These are phyloP conservation scores for Ramularia endophylla DNA, from an alignment of 2,329 filamentous ascomycete genomes.

Conservation along the genomic window DNA sequence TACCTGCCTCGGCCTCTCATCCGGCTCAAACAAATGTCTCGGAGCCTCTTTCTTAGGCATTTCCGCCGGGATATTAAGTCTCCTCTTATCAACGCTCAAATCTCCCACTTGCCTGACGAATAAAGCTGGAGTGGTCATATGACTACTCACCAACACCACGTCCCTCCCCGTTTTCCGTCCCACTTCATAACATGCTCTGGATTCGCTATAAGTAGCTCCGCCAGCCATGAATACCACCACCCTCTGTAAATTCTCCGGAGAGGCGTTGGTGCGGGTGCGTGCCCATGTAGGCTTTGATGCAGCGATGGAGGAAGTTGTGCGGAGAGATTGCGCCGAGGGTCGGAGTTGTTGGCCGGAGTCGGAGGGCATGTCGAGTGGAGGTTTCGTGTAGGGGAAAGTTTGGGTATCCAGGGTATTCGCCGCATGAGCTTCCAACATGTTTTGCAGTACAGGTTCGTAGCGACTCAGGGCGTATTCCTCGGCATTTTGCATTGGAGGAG, in stretches of 20 bases:
- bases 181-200: slow-evolving; percentile 82
- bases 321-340: slow-evolving; percentile 58
- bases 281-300: slow-evolving; percentile 96
- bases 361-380: slow-evolving; percentile 55
- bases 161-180: slow-evolving; percentile 68
- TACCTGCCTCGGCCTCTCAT: slow-evolving; percentile 43
- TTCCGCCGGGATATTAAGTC: slow-evolving; percentile 75
- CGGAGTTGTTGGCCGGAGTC: slow-evolving; percentile 52
- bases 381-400: slow-evolving; percentile 45
- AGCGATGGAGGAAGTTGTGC: slow-evolving; percentile 32
- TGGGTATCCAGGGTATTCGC: slow-evolving; percentile 38
- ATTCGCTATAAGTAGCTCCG: slow-evolving; percentile 88
- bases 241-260: slow-evolving; percentile 76
- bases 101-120: slow-evolving; percentile 81
- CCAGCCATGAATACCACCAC: slow-evolving; percentile 94
- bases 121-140: slow-evolving; percentile 82
- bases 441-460: slow-evolving; percentile 74
- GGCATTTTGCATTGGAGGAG: slow-evolving; percentile 47
- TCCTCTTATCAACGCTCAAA: slow-evolving; percentile 66
- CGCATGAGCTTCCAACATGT: slow-evolving; percentile 68
- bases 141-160: slow-evolving; percentile 80
- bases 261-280: slow-evolving; percentile 59
- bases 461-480: slow-evolving; percentile 84
- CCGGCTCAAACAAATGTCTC: slow-evolving; percentile 75
- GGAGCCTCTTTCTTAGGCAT: slow-evolving; percentile 75